Evolutionary conservation across 345 rosid genomes (phyloP).

Genomic region (Gossypium stocksii): DNA sequence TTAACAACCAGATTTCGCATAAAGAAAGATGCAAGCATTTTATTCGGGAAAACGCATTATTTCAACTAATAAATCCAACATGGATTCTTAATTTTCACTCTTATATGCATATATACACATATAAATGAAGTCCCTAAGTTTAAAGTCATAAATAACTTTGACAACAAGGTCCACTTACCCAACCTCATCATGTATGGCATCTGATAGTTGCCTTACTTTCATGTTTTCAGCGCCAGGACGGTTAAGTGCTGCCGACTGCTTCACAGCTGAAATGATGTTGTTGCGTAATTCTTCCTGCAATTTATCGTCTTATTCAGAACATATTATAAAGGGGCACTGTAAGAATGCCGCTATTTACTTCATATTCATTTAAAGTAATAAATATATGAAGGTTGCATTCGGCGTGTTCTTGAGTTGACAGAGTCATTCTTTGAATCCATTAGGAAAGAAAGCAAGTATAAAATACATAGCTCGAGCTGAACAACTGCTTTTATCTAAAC

Average conservation of each 20-base stretch:
- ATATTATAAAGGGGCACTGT: not conserved
- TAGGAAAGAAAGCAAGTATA: not conserved
- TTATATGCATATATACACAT: not conserved
- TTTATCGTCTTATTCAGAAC: constrained; percentile 18
- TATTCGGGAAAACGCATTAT: not conserved
- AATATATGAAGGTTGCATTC: not conserved
- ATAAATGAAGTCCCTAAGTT: too few species aligned
- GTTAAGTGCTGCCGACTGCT: constrained; percentile 64
- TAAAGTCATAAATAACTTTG: not conserved
- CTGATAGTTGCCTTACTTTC: constrained; percentile 90
- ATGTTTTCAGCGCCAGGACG: constrained; percentile 53
- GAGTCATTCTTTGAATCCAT: not conserved
- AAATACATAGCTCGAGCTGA: not conserved
- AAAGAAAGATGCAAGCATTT: not conserved
- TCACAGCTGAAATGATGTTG: constrained; percentile 55
- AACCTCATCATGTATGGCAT: constrained; percentile 75
- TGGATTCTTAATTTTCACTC: not conserved
- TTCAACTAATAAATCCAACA: not conserved
- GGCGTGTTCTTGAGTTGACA: not conserved
- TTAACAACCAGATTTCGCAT: not conserved
- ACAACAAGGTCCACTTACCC: constrained; percentile 43
- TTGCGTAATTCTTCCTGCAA: constrained; percentile 75
- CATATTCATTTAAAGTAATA: not conserved
- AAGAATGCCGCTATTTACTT: not conserved
- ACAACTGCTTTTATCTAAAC: not conserved